Evolutionary conservation across 352 stramenopile species (phyloP).

Genomic region (Pythium oligandrum): DNA sequence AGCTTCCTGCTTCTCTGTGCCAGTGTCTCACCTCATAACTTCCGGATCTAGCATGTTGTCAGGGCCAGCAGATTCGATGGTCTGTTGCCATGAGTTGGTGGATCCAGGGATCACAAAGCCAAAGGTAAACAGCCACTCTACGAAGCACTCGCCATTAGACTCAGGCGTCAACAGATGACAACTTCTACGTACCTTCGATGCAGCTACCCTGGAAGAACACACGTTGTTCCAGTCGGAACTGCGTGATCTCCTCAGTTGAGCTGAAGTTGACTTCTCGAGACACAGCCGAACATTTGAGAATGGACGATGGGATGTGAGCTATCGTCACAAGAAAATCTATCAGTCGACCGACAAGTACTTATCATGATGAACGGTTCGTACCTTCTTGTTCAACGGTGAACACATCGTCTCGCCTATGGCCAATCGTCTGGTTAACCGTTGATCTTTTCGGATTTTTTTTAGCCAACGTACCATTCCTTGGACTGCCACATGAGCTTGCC

Average conservation of each 20-base stretch:
- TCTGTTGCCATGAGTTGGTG: constrained; percentile 95
- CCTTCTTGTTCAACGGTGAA: constrained; percentile 73
- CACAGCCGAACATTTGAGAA: constrained; percentile 88
- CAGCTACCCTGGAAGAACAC: constrained; percentile 87
- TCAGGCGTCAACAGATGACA: too few species aligned
- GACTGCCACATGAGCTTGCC: constrained; percentile 83
- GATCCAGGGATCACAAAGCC: constrained; percentile 94
- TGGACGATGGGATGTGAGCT: constrained; percentile 73
- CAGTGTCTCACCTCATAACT: constrained; percentile 55
- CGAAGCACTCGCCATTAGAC: constrained; percentile 16
- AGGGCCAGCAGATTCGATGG: constrained; percentile 85
- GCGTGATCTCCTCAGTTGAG: constrained; percentile 80
- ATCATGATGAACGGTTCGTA: not conserved
- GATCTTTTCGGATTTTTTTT: too few species aligned
- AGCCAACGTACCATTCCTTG: constrained; percentile 52
- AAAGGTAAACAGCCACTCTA: constrained; percentile 95
- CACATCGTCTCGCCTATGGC: constrained; percentile 52
- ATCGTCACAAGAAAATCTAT: not conserved
- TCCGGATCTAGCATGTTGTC: constrained; percentile 88
- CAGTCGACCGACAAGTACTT: not conserved
- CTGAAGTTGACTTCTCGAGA: constrained; percentile 94
- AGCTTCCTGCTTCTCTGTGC: too few species aligned
- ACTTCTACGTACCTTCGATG: constrained; percentile 69
- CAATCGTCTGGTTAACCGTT: too few species aligned
- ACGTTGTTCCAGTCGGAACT: constrained; percentile 92